Percentiles rank a stretch among this genome's conserved stretches.
phyloP scores from a whole-genome alignment of 352 stramenopile genomes.

The Peronospora tabacina region DNA sequence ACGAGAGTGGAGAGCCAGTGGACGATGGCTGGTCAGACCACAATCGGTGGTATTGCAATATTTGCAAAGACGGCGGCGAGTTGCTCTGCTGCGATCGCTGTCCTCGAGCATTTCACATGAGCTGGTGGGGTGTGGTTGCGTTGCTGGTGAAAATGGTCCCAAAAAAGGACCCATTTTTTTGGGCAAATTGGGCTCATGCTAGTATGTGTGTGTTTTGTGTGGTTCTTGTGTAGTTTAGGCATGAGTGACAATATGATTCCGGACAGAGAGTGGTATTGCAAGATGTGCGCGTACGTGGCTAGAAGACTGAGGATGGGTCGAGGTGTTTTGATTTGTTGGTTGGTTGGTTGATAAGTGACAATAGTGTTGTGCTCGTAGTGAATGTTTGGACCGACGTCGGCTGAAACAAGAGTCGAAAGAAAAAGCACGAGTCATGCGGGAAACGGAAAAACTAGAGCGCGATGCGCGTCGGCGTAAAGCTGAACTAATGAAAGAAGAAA shows the following conservation, averaged over 20 bases:
- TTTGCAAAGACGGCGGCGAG: conserved; percentile 85
- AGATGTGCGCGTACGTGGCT: conserved; percentile 71
- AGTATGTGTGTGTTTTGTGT: background rate
- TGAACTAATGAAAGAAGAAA: conserved; percentile 65
- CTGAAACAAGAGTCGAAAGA: conserved; percentile 71
- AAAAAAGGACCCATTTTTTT: too few relatives aligned
- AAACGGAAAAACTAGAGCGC: conserved; percentile 76
- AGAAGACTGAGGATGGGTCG: background rate
- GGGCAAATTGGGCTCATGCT: background rate
- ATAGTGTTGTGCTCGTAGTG: conserved; percentile 22
- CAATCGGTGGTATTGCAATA: conserved; percentile 88
- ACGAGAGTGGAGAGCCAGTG: conserved; percentile 36
- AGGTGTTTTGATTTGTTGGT: background rate
- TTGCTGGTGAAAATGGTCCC: too few relatives aligned
- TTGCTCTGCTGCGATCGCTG: conserved; percentile 89
- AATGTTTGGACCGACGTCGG: conserved; percentile 73
- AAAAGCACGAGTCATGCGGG: conserved; percentile 64
- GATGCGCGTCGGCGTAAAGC: conserved; percentile 56
- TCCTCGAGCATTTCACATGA: conserved; percentile 90
- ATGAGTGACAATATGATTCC: conserved; percentile 74
- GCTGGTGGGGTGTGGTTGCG: conserved; percentile 35
- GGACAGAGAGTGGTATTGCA: conserved; percentile 83
- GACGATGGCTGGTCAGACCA: conserved; percentile 79
- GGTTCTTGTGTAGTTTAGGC: conserved; percentile 39
- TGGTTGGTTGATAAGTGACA: background rate